These are phyloP conservation scores for Pholiota conissans DNA, from an alignment of 768 basidiomycete genomes.

Conservation along the genomic window DNA sequence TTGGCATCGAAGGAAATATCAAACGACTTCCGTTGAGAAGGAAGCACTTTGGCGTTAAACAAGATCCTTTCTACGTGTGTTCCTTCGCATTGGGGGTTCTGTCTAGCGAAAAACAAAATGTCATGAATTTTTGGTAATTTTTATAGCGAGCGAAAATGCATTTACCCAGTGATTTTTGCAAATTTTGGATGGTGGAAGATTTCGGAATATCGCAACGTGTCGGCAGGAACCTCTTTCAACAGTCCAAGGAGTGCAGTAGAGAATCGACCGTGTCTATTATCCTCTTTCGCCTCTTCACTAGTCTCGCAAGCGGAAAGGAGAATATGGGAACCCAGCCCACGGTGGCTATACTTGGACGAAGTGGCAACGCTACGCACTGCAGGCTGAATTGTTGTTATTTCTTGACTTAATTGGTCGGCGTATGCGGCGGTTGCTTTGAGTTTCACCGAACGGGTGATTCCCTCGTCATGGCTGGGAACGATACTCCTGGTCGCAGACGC, in stretches of 20 bases:
- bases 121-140: not conserved
- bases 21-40: not conserved
- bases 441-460: slow-evolving; percentile 4
- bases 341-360: not conserved
- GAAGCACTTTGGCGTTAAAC: slow-evolving; percentile 1
- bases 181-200: not conserved
- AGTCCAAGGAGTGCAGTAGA: slow-evolving; percentile 11
- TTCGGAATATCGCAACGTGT: slow-evolving; percentile 8
- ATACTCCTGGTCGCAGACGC: slow-evolving; percentile 12
- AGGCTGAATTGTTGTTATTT: not conserved
- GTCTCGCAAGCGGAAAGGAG: slow-evolving; percentile 10
- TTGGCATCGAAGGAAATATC: not conserved
- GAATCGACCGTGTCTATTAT: slow-evolving; percentile 1
- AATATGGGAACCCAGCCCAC: slow-evolving; percentile 9
- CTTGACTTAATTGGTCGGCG: not conserved
- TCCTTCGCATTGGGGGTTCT: slow-evolving; percentile 16
- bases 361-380: too few relatives aligned
- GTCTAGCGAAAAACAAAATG: not conserved
- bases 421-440: not conserved
- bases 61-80: not conserved
- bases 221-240: not conserved
- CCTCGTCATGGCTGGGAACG: not conserved
- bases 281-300: slow-evolving; percentile 1
- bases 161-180: not conserved
- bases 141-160: not conserved